Evolutionary conservation across 2,329 filamentous ascomycete genomes (phyloP).

Genomic region (Alternaria tenuissima): DNA sequence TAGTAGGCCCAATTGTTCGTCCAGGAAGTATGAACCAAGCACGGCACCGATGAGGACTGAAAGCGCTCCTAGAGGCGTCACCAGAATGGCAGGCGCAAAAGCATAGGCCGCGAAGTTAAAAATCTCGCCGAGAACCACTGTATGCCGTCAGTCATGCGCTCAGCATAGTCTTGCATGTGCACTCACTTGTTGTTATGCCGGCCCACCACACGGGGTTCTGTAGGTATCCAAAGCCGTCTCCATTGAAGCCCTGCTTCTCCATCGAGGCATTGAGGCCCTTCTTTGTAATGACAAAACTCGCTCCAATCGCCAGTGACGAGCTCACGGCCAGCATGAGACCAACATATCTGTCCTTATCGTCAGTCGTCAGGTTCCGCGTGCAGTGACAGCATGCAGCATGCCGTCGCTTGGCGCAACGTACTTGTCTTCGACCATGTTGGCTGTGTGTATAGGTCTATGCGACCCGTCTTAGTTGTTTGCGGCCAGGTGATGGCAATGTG

Average conservation of each 20-base stretch:
- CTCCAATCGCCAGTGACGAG: slow-evolving; percentile 61
- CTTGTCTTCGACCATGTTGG: slow-evolving; percentile 53
- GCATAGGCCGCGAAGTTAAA: slow-evolving; percentile 99
- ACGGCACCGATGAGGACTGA: slow-evolving; percentile 96
- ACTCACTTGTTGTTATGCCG: slow-evolving; percentile 85
- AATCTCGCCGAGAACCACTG: slow-evolving; percentile 91
- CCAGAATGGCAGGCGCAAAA: slow-evolving; percentile 97
- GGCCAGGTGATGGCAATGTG: slow-evolving; percentile 7
- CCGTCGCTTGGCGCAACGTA: slow-evolving; percentile 33
- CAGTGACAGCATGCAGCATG: background rate
- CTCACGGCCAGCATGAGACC: slow-evolving; percentile 52
- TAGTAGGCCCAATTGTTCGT: slow-evolving; percentile 87
- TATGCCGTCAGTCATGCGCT: slow-evolving; percentile 25
- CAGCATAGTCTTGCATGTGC: background rate
- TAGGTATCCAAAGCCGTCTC: slow-evolving; percentile 93
- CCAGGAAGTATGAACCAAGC: slow-evolving; percentile 90
- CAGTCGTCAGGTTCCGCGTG: slow-evolving; percentile 20
- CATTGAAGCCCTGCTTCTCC: slow-evolving; percentile 92
- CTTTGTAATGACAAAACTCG: slow-evolving; percentile 99
- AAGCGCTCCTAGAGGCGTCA: slow-evolving; percentile 91
- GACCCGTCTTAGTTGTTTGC: slow-evolving; percentile 11
- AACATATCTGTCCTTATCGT: slow-evolving; percentile 49
- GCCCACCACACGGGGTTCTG: slow-evolving; percentile 98
- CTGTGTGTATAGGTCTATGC: slow-evolving; percentile 22
- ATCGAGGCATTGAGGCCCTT: slow-evolving; percentile 95